A percentile compares a stretch with the other conserved stretches of the same genome.
These are phyloP conservation scores for Fusarium lyarnte DNA, from an alignment of 2,329 filamentous ascomycete species.

Conservation along the genomic window DNA sequence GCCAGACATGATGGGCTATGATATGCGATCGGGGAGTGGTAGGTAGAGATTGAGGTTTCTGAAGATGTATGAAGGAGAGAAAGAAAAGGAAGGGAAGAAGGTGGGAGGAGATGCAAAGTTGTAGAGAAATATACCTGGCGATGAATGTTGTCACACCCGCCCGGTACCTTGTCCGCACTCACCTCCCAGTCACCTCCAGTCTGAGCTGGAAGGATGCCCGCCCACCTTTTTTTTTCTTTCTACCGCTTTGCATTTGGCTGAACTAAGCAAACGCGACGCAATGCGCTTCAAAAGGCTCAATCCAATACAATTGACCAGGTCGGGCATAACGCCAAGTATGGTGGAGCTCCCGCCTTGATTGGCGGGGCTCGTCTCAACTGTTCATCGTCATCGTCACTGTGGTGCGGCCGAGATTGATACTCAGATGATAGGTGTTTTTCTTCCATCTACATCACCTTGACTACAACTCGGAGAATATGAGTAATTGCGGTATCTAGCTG, in stretches of 20 bases:
- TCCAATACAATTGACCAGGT: conserved; percentile 33
- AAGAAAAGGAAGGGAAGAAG: conserved; percentile 30
- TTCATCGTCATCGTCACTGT: conserved; percentile 44
- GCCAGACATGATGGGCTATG: conserved; percentile 66
- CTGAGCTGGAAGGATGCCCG: conserved; percentile 10
- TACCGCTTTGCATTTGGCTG: conserved; percentile 18
- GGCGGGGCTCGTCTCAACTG: conserved; percentile 36
- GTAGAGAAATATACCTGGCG: conserved; percentile 39
- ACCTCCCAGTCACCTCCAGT: conserved; percentile 7
- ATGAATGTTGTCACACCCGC: conserved; percentile 35
- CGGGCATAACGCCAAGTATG: conserved; percentile 40
- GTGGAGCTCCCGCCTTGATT: conserved; percentile 41
- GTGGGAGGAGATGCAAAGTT: conserved; percentile 32
- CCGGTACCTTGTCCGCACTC: conserved; percentile 33
- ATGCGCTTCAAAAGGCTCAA: conserved; percentile 25
- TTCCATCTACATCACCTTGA: conserved; percentile 8
- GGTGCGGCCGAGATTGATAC: conserved; percentile 29
- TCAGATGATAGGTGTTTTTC: conserved; percentile 13
- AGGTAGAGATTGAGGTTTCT: conserved; percentile 16
- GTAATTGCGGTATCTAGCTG: conserved; percentile 2
- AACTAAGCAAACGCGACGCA: conserved; percentile 32
- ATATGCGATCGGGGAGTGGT: conserved; percentile 27
- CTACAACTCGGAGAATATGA: background rate
- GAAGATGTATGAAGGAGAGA: conserved; percentile 31
- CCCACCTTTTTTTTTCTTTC: conserved; percentile 21